phyloP scores from a whole-genome alignment of 805 yeast genomes.

The Zygoascus bituminiphila region DNA sequence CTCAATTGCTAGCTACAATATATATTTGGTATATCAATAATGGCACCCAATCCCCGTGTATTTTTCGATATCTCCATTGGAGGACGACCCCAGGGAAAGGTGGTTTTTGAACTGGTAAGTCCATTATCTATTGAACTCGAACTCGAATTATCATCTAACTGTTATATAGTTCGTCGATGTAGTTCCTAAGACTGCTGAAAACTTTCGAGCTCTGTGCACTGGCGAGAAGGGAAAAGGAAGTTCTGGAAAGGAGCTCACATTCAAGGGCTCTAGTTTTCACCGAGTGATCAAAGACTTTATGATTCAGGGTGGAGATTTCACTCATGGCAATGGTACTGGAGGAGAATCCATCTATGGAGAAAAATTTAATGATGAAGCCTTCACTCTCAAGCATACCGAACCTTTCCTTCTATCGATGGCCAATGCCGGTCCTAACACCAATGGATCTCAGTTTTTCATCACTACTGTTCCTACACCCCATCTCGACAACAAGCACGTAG shows the following conservation, averaged over 20 bases:
- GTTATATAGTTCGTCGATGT: conserved; percentile 25
- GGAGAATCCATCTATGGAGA: conserved; percentile 81
- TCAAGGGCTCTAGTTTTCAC: conserved; percentile 86
- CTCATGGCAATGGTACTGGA: conserved; percentile 64
- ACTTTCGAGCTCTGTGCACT: conserved; percentile 80
- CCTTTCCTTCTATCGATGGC: conserved; percentile 96
- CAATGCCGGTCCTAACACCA: conserved; percentile 90
- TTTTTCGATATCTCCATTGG: conserved; percentile 76
- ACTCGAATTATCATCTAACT: neutral
- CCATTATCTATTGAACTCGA: neutral
- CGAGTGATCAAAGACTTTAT: conserved; percentile 78
- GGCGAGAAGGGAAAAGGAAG: conserved; percentile 70
- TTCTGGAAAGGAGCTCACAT: conserved; percentile 58
- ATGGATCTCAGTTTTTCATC: conserved; percentile 92
- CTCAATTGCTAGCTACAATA: no score
- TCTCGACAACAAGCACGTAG: conserved; percentile 92
- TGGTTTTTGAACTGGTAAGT: conserved; percentile 55
- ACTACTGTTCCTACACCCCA: conserved; percentile 93
- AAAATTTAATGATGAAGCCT: conserved; percentile 86
- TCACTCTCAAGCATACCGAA: conserved; percentile 61
- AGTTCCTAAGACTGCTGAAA: conserved; percentile 84
- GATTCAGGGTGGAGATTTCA: conserved; percentile 95
- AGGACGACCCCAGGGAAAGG: conserved; percentile 60
- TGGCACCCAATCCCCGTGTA: conserved; percentile 40
- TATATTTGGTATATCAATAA: neutral